phyloP scores from a whole-genome alignment of 179 eudicot species.

The Carnegiea gigantea region DNA sequence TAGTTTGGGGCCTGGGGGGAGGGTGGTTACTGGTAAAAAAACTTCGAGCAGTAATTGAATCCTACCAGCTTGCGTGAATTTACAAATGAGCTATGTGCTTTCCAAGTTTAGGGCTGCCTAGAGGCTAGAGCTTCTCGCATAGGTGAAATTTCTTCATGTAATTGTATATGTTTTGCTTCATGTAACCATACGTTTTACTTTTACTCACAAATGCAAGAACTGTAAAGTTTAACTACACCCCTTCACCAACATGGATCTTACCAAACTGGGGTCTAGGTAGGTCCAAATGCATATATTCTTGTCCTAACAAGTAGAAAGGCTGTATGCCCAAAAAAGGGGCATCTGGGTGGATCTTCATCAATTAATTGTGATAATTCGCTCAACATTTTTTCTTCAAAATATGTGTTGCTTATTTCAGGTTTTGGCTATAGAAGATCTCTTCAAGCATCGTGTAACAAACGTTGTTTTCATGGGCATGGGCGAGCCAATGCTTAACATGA shows the following conservation, averaged over 20 bases:
- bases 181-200: no score
- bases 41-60: neutral
- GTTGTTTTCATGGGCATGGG: constrained; percentile 99
- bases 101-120: neutral
- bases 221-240: neutral
- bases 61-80: neutral
- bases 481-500: constrained; percentile 95
- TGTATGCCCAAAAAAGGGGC: neutral
- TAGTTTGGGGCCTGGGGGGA: neutral
- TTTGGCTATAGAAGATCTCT: constrained; percentile 84
- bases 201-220: no score
- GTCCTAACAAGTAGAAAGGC: neutral
- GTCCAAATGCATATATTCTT: neutral
- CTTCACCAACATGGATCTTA: neutral
- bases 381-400: neutral
- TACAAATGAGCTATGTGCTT: neutral
- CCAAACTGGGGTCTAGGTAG: neutral
- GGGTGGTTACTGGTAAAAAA: neutral
- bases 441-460: constrained; percentile 84
- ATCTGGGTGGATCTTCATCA: neutral
- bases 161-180: no score
- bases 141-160: neutral
- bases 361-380: neutral
- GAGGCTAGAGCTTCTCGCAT: neutral
- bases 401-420: constrained; percentile 51